These are phyloP conservation scores for Capronia coronata DNA, from an alignment of 2,329 filamentous ascomycete species.

Conservation along the genomic window DNA sequence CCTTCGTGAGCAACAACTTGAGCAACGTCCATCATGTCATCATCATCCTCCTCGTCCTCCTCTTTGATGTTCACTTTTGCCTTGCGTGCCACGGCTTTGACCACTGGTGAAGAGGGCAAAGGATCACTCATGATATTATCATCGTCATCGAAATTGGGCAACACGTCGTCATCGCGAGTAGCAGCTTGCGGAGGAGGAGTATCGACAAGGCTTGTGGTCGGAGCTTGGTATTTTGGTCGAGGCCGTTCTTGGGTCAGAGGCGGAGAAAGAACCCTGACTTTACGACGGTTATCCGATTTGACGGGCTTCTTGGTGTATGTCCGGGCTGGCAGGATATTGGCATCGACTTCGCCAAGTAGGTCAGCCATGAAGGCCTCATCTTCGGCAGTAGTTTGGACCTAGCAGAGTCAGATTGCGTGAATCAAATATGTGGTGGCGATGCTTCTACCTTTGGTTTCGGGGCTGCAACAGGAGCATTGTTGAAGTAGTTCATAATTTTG, in stretches of 20 bases:
- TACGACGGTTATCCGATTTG: constrained; percentile 69
- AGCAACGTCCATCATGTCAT: constrained; percentile 72
- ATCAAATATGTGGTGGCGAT: not conserved
- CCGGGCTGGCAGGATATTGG: constrained; percentile 58
- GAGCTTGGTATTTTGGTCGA: constrained; percentile 16
- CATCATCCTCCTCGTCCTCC: constrained; percentile 61
- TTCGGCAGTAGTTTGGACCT: constrained; percentile 62
- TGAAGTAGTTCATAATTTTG: constrained; percentile 93
- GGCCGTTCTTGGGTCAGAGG: constrained; percentile 51
- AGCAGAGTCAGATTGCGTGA: constrained; percentile 1
- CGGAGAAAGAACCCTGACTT: constrained; percentile 73
- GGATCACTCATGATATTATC: constrained; percentile 83
- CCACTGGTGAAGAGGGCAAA: constrained; percentile 77
- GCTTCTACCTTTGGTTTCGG: constrained; percentile 70
- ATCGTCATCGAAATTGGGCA: constrained; percentile 58
- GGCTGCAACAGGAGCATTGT: constrained; percentile 59
- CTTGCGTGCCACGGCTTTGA: constrained; percentile 70
- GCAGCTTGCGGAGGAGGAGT: constrained; percentile 36
- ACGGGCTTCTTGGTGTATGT: constrained; percentile 55
- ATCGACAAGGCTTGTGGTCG: constrained; percentile 43
- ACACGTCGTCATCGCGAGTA: constrained; percentile 52
- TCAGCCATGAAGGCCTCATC: constrained; percentile 82
- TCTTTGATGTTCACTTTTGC: constrained; percentile 52
- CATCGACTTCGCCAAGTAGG: constrained; percentile 81
- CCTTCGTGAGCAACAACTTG: constrained; percentile 63